Percentiles rank a stretch among this genome's conserved stretches.
Evolutionary conservation across 2,329 filamentous ascomycete genomes (phyloP).

Genomic region (Penicillium sp.): DNA sequence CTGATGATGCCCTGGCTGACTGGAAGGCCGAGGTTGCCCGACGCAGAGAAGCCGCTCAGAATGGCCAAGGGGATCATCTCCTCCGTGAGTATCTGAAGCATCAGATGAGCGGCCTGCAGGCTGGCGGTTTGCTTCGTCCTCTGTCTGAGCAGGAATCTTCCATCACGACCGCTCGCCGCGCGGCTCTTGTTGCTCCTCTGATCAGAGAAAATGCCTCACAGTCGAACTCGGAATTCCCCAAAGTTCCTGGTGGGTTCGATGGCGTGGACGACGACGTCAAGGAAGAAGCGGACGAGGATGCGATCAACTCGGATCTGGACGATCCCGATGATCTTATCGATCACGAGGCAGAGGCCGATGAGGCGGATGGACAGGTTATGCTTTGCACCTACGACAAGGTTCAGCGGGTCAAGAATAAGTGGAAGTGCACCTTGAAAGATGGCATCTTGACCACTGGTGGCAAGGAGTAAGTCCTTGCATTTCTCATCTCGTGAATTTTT

Average conservation of each 20-base stretch:
- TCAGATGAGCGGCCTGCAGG: slow-evolving; percentile 51
- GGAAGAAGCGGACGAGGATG: slow-evolving; percentile 79
- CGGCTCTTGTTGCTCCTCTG: slow-evolving; percentile 29
- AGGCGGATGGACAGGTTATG: slow-evolving; percentile 86
- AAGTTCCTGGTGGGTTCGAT: slow-evolving; percentile 60
- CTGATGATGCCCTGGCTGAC: slow-evolving; percentile 64
- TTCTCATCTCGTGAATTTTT: background rate
- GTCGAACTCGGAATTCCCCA: slow-evolving; percentile 21
- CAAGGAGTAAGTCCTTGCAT: slow-evolving; percentile 69
- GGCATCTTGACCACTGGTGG: slow-evolving; percentile 91
- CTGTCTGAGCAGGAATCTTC: slow-evolving; percentile 46
- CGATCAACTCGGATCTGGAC: slow-evolving; percentile 97
- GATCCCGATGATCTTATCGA: slow-evolving; percentile 86
- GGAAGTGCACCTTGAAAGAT: slow-evolving; percentile 98
- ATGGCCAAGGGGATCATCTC: slow-evolving; percentile 45
- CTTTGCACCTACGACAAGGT: slow-evolving; percentile 99
- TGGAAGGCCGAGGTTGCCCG: slow-evolving; percentile 56
- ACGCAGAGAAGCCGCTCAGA: slow-evolving; percentile 49
- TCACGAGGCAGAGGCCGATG: slow-evolving; percentile 86
- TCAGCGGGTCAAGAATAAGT: slow-evolving; percentile 98
- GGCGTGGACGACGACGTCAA: slow-evolving; percentile 60
- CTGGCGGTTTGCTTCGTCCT: slow-evolving; percentile 53
- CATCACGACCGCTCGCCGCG: slow-evolving; percentile 49
- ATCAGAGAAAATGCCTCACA: slow-evolving; percentile 12
- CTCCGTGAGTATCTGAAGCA: slow-evolving; percentile 52